Conservation (phyloP, 306 rosid genomes). For the Quercus suber region DNA sequence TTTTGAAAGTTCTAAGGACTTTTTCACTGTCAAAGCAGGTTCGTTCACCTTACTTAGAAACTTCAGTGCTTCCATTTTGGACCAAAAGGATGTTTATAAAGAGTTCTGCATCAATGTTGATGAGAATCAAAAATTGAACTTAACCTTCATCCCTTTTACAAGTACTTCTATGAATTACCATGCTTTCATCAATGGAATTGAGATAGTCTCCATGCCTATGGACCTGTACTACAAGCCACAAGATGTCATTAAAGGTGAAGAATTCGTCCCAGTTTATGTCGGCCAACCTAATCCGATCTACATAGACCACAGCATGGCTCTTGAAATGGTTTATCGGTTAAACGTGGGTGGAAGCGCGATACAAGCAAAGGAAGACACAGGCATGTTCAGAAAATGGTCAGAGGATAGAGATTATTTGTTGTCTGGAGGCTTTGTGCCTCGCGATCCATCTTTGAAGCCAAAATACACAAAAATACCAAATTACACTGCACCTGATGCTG, state of each 20-base stretch:
- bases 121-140: neutral
- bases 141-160: neutral
- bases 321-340: too few species aligned
- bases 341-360: too few species aligned
- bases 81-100: accelerated
- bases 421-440: too few species aligned
- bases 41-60: neutral
- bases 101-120: neutral
- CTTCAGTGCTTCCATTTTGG: neutral
- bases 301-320: constrained; percentile 16
- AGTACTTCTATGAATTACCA: neutral
- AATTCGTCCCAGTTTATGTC: neutral
- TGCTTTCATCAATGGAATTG: neutral
- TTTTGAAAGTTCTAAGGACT: neutral
- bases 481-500: constrained; percentile 25
- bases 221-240: neutral
- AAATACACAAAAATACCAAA: neutral
- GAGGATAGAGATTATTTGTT: too few species aligned
- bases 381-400: too few species aligned
- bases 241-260: neutral
- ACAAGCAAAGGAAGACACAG: too few species aligned
- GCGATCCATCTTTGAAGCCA: too few species aligned
- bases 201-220: neutral
- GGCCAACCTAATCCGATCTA: accelerated
- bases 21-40: neutral